Percentiles rank a stretch among this genome's conserved stretches.
Conservation (phyloP, 2,329 filamentous ascomycete genomes). For the Microsporum audouinii region DNA sequence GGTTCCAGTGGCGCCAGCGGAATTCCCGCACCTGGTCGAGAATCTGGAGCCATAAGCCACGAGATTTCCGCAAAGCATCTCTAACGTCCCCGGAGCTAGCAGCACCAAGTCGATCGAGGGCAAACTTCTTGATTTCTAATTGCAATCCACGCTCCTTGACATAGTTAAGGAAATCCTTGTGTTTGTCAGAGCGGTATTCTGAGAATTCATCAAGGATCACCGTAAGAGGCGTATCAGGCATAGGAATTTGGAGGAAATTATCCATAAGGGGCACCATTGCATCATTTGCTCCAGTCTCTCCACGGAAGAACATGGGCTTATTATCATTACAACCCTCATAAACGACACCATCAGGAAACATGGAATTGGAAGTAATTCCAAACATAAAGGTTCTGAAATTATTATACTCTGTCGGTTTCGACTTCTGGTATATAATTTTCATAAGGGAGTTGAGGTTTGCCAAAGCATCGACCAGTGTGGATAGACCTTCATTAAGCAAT, state of each 20-base stretch:
- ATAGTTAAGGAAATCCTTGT: not conserved
- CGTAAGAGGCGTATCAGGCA: not conserved
- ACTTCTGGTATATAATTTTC: not conserved
- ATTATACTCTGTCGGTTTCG: not conserved
- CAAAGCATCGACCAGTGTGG: not conserved
- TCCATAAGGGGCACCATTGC: constrained; percentile 1
- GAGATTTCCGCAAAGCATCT: not conserved
- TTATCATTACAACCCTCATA: not conserved
- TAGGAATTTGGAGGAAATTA: not conserved
- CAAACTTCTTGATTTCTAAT: not conserved
- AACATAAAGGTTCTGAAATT: not conserved
- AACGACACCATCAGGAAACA: not conserved
- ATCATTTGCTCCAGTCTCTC: not conserved
- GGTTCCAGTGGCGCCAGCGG: not conserved
- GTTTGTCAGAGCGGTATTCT: not conserved
- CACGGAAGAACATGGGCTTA: constrained; percentile 2
- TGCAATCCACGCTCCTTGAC: not conserved
- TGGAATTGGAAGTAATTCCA: not conserved
- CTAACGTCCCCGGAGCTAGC: not conserved
- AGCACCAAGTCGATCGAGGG: not conserved
- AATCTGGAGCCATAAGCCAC: not conserved
- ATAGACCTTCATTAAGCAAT: not conserved
- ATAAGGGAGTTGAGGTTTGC: not conserved
- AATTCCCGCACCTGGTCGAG: not conserved
- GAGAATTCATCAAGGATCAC: not conserved